phyloP scores from a whole-genome alignment of 2,329 filamentous ascomycete genomes.

The Verticillium nonalfalfae region DNA sequence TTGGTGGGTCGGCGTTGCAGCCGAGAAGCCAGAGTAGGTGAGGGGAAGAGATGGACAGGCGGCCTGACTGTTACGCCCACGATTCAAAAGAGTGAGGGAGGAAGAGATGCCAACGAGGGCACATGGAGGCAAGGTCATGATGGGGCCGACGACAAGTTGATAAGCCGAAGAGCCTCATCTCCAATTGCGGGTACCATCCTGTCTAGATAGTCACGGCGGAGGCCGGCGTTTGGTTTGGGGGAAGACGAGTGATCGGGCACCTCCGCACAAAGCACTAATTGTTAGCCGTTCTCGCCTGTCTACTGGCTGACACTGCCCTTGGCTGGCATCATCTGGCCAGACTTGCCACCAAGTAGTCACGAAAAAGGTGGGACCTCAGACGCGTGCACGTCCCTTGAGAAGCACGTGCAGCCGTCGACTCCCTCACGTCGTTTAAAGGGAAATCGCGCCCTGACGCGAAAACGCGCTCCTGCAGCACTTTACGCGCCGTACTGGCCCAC shows the following conservation, averaged over 20 bases:
- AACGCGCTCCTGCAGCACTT: background rate
- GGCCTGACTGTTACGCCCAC: background rate
- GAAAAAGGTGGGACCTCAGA: background rate
- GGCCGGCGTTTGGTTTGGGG: background rate
- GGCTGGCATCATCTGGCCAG: background rate
- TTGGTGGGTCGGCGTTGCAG: background rate
- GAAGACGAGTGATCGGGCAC: background rate
- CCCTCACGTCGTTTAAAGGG: background rate
- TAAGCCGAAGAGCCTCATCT: background rate
- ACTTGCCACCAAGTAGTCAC: background rate
- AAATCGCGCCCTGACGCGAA: background rate
- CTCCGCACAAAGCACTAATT: background rate
- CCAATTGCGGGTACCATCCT: background rate
- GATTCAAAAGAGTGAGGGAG: background rate
- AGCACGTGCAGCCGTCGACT: background rate
- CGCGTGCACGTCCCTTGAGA: background rate
- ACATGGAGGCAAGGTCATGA: background rate
- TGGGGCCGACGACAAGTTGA: background rate
- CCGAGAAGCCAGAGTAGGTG: background rate
- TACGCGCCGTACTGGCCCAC: conserved; percentile 1
- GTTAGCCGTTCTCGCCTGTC: background rate
- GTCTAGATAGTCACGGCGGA: background rate
- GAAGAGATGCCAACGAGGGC: background rate
- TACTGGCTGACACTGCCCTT: background rate
- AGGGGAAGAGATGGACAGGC: background rate